phyloP scores from a whole-genome alignment of 2,329 filamentous ascomycete genomes.

The Cadophora sp. region DNA sequence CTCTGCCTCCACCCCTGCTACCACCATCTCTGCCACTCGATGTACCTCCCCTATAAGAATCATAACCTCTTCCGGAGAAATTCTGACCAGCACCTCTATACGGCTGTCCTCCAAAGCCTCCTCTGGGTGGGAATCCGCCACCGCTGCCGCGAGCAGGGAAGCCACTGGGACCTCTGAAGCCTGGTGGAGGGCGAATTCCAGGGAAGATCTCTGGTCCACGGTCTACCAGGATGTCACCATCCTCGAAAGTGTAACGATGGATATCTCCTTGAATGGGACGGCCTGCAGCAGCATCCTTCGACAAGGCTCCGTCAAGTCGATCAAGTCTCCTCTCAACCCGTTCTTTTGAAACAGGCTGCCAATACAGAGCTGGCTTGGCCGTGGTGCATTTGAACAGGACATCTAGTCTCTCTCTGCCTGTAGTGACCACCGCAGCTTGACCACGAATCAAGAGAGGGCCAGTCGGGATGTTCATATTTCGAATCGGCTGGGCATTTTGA shows the following conservation, averaged over 20 bases:
- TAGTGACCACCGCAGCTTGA: conserved; percentile 15
- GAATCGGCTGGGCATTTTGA: conserved; percentile 44
- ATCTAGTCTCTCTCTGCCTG: conserved; percentile 50
- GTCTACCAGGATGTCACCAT: conserved; percentile 71
- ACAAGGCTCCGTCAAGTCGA: conserved; percentile 55
- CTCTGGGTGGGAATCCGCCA: conserved; percentile 11
- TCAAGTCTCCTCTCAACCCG: conserved; percentile 71
- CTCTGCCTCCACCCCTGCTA: conserved; percentile 5
- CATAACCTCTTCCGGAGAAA: conserved; percentile 4
- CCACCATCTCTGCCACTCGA: conserved; percentile 2
- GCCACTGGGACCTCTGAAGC: conserved; percentile 44
- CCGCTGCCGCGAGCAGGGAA: conserved; percentile 17
- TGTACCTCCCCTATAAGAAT: conserved; percentile 13
- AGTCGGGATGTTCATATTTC: conserved; percentile 42
- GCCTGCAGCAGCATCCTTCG: conserved; percentile 46
- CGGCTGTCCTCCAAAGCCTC: conserved; percentile 20
- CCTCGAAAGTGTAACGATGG: conserved; percentile 75
- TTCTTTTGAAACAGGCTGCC: conserved; percentile 66
- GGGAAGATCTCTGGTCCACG: conserved; percentile 74
- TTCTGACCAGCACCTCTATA: conserved; percentile 27
- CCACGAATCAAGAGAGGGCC: conserved; percentile 38
- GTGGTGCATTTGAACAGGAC: conserved; percentile 65
- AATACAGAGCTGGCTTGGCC: conserved; percentile 70
- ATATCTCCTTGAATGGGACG: conserved; percentile 51
- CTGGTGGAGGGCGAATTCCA: conserved; percentile 64